A percentile compares a stretch with the other conserved stretches of the same genome.
These are phyloP conservation scores for Amphicarpaea edgeworthii DNA, from an alignment of 306 rosid genomes.

Conservation along the genomic window DNA sequence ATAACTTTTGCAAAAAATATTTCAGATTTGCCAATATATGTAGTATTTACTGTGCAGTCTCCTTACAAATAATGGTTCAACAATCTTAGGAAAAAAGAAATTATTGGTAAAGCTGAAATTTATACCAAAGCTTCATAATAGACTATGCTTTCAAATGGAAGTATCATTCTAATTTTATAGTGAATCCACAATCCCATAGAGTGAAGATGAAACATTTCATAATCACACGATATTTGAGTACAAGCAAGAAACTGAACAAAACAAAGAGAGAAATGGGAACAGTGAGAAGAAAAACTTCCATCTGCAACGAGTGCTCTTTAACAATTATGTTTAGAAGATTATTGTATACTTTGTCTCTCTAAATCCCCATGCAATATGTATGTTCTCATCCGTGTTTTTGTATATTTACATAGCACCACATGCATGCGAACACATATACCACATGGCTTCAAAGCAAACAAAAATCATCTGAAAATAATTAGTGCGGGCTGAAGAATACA, in stretches of 20 bases:
- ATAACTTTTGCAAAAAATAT: not conserved
- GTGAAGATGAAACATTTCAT: conserved; percentile 5
- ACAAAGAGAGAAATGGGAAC: not conserved
- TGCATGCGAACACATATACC: not conserved
- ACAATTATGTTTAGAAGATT: conserved; percentile 6
- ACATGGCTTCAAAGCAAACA: conserved; percentile 28
- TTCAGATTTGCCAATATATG: not conserved
- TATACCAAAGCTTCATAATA: conserved; percentile 27
- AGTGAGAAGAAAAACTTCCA: conserved; percentile 37
- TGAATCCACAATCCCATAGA: not conserved
- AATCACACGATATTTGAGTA: conserved; percentile 11
- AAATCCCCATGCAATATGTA: conserved; percentile 2
- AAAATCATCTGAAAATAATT: conserved; percentile 11
- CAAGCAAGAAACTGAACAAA: not conserved
- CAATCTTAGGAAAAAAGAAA: not conserved
- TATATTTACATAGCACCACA: conserved; percentile 9
- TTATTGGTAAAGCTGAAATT: conserved; percentile 6
- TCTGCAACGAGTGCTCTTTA: conserved; percentile 4
- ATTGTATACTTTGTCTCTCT: conserved; percentile 29
- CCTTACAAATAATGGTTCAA: conserved; percentile 1
- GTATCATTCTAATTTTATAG: conserved; percentile 29
- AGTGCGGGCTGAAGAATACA: conserved; percentile 17
- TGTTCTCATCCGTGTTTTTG: not conserved
- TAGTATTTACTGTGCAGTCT: not conserved
- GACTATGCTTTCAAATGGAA: conserved; percentile 24